Conservation (phyloP, 163 green algal species). For the Smithsoniella earleae region DNA sequence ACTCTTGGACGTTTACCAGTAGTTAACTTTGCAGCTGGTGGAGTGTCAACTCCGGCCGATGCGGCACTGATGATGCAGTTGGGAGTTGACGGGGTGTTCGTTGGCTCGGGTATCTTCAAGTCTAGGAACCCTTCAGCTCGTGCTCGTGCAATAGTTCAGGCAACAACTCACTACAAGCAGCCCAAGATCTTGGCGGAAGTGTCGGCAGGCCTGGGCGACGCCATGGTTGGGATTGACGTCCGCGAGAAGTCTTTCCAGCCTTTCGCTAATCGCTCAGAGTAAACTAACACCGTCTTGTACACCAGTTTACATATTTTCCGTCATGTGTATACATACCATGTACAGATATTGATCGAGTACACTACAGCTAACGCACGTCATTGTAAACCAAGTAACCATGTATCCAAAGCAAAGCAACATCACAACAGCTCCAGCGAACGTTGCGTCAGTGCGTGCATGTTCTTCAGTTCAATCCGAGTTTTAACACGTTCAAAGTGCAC, state of each 20-base stretch:
- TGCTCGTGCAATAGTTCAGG: constrained; percentile 92
- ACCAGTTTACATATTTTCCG: too few relatives aligned
- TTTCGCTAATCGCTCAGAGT: constrained; percentile 81
- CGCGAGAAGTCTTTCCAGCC: constrained; percentile 72
- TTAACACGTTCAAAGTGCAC: constrained; percentile 85
- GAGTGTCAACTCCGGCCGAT: constrained; percentile 94
- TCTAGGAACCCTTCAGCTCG: constrained; percentile 82
- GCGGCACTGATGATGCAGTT: constrained; percentile 99
- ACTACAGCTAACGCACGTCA: too few relatives aligned
- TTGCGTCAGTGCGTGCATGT: constrained; percentile 42
- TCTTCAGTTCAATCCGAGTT: constrained; percentile 46
- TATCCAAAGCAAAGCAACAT: too few relatives aligned
- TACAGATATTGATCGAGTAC: too few relatives aligned
- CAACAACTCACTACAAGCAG: constrained; percentile 92
- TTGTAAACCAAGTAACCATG: too few relatives aligned
- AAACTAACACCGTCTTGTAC: too few relatives aligned
- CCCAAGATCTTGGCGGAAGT: constrained; percentile 89
- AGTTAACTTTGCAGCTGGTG: constrained; percentile 98
- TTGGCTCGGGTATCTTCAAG: constrained; percentile 99
- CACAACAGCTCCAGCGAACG: constrained; percentile 33
- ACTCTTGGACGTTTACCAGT: constrained; percentile 88
- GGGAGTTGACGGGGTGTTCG: constrained; percentile 97
- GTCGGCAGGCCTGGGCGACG: constrained; percentile 75
- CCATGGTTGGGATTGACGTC: constrained; percentile 98
- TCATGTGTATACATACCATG: too few relatives aligned